Base-by-base conservation (phyloP, 1,139 yeast species). In the Yamadazyma sp. region DNA sequence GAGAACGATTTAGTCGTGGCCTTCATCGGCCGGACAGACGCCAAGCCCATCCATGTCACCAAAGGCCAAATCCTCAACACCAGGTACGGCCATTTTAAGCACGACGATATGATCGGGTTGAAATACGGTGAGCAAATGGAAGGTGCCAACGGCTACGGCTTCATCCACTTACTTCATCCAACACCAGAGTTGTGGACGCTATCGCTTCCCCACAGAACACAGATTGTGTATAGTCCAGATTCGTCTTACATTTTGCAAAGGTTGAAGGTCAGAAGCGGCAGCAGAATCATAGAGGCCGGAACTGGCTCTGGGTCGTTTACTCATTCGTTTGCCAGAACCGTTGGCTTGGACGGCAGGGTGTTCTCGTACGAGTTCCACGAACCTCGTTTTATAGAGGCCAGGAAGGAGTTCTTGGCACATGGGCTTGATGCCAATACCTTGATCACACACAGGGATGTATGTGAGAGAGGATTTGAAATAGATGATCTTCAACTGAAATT, bases 251-350 rank as follows among this genome's bases (percentile, higher is more conserved):
- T 94, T 42, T 77, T 86, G 48, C 96, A 91, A 59, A 67, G 96
- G 53, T 66, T 92, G 48, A 76, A 79, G 35, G 83, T 94, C 38
- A 67, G 78, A 10, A 79, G 87, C 16, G 94, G 94, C 0, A 76
- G 89, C 1, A 67, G 80, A 48, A 94, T 92, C 11, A 83, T 94
- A 38, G 99, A 94, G 62, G 96, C 98, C 0, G 99, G 99, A 29
- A 94, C 99, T 0, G 99, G 98, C 1, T 87, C 96, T 5, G 99
- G 95, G 0, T 88, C 96, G 2, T 87, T 94, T 56, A 86, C 97
- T 4, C 99, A 94, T 63, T 84, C 96, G 0, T 79, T 92, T 61
- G 86, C 96, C 2, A 75, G 99, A 54, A 79, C 92, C 0, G 83
- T 86, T 2, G 81, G 81, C 1, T 44, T 46, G 3, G 59, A 58